Base-by-base conservation (phyloP, 2,329 filamentous ascomycete genomes). In the Epichloe elymi region DNA sequence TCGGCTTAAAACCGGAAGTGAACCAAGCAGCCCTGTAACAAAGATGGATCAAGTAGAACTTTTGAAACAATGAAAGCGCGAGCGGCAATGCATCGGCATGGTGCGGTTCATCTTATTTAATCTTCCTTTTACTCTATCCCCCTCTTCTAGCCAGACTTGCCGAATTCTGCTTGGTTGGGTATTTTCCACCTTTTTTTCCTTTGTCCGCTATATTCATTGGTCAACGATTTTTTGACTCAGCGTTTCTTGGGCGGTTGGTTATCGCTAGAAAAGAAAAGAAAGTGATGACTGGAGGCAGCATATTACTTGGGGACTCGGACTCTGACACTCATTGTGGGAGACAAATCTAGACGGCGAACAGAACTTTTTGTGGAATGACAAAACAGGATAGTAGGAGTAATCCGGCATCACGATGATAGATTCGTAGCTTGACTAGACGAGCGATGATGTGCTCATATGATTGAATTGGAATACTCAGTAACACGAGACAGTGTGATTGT, bases 1-100 rank as follows among this genome's bases (percentile, higher is more conserved):
- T 94, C 52, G 72, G 71, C 19, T 65, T 89, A 33, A 76, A 76
- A 53, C 69, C 73, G 1, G 70, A 72, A 26, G 63, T 57, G 30
- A 61, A 61, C 49, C 53, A 60, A 46, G 56, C 58, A 38, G 54
- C 57, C 37, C 49, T 65, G 50, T 65, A 54, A 61, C 39, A 42
- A 35, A 35, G 42, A 41, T 58, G 53, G 55, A 53, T 42, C 43
- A 53, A 52, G 12, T 14, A 30, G 37, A 33, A 42, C 35, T 46
- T 40, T 46, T 43, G 40, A 26, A 47, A 40, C 14, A 43, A 39
- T n/a, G 23, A 36, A 33, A 47, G 19, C 40, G n/a, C 26, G 11
- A n/a, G 26, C 41, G 19, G 19, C 10, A 45, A 39, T 53, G 48
- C 35, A 48, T 48, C 23, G 12, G 20, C 39, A 51, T 40, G 48